Evolutionary conservation across 352 stramenopile genomes (phyloP).

Genomic region (Globisporangium okanoganense): DNA sequence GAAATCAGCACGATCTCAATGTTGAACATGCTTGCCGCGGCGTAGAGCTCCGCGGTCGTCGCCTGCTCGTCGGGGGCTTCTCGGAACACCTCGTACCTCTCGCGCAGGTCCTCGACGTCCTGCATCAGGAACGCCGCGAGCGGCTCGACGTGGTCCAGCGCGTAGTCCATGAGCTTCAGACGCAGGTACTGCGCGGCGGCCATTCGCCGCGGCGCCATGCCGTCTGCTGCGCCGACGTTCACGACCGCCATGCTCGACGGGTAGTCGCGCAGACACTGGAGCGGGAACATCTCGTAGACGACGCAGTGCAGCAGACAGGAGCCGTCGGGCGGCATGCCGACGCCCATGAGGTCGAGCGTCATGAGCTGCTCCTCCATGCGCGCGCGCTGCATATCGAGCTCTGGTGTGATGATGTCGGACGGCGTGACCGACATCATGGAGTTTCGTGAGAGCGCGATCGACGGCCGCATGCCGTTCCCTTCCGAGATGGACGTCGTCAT

Average conservation of each 20-base stretch:
- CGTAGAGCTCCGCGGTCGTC: conserved; percentile 75
- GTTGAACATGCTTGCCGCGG: conserved; percentile 79
- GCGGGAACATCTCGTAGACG: conserved; percentile 83
- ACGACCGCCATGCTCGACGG: conserved; percentile 70
- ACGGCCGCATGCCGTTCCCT: conserved; percentile 22
- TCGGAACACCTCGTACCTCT: conserved; percentile 73
- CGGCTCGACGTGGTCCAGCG: conserved; percentile 50
- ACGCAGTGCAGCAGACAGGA: conserved; percentile 82
- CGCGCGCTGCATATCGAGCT: conserved; percentile 69
- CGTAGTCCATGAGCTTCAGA: conserved; percentile 72
- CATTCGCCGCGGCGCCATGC: conserved; percentile 66
- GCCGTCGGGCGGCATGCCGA: conserved; percentile 78
- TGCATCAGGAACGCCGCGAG: conserved; percentile 71
- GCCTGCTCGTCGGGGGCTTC: conserved; percentile 72
- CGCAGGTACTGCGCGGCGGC: conserved; percentile 61
- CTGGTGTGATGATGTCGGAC: conserved; percentile 59
- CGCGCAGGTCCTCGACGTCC: conserved; percentile 57
- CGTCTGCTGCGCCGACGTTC: conserved; percentile 76
- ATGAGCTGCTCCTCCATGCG: conserved; percentile 76
- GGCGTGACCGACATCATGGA: conserved; percentile 67
- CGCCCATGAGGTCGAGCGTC: conserved; percentile 54
- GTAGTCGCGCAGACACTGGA: conserved; percentile 73
- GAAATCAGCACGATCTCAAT: conserved; percentile 76
- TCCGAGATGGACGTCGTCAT: conserved; percentile 1
- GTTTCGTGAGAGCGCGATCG: conserved; percentile 25